phyloP scores from a whole-genome alignment of 2,329 filamentous ascomycete genomes.

The Trichoderma arundinaceum region DNA sequence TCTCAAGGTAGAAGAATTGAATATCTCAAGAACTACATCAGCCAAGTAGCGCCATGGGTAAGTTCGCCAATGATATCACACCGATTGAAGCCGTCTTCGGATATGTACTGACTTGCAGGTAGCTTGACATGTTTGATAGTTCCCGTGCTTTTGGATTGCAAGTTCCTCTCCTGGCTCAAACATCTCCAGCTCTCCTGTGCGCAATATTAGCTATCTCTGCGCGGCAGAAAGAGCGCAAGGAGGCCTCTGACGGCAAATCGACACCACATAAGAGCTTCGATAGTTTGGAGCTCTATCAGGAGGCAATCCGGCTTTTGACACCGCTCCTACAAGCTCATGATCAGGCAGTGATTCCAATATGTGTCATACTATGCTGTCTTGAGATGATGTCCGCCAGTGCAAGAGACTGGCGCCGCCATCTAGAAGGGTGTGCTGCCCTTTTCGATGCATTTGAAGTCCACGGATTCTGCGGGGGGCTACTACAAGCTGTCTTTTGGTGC shows the following conservation, averaged over 20 bases:
- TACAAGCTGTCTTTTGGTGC: slow-evolving; percentile 23
- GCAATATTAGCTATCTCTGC: slow-evolving; percentile 15
- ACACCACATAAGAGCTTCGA: slow-evolving; percentile 22
- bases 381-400: slow-evolving; percentile 27
- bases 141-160: slow-evolving; percentile 17
- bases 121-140: slow-evolving; percentile 26
- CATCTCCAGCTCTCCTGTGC: slow-evolving; percentile 14
- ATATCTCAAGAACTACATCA: slow-evolving; percentile 20
- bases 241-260: slow-evolving; percentile 6
- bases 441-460: slow-evolving; percentile 20
- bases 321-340: slow-evolving; percentile 20
- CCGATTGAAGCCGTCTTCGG: not conserved
- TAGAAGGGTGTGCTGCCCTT: slow-evolving; percentile 22
- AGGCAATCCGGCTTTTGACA: slow-evolving; percentile 18
- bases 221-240: slow-evolving; percentile 8
- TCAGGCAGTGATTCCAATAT: slow-evolving; percentile 20
- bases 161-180: slow-evolving; percentile 17
- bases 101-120: not conserved
- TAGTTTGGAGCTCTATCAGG: slow-evolving; percentile 19
- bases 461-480: slow-evolving; percentile 14
- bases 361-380: slow-evolving; percentile 22
- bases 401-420: slow-evolving; percentile 14
- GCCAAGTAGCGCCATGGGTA: slow-evolving; percentile 22
- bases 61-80: not conserved
- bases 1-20: slow-evolving; percentile 17